These are phyloP conservation scores for Acanthamoeba lenticulata DNA, from an alignment of 208 protist species.

Conservation along the genomic window DNA sequence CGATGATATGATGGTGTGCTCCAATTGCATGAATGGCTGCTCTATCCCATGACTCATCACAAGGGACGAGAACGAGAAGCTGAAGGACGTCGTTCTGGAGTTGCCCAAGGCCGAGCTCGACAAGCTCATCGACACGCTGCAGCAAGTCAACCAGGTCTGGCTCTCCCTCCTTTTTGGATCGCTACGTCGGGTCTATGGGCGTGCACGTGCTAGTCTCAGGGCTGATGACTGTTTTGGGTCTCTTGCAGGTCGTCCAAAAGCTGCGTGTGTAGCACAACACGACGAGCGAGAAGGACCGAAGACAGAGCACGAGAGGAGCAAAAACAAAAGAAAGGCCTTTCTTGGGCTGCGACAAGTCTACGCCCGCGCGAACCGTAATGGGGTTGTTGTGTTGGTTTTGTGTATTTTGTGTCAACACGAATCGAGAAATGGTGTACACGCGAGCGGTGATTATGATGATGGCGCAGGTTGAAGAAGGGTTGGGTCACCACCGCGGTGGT, in stretches of 20 bases:
- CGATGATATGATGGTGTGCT: too few species aligned
- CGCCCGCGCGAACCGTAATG: too few species aligned
- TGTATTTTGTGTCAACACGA: too few species aligned
- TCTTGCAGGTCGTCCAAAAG: slow-evolving; percentile 5
- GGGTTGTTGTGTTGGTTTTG: too few species aligned
- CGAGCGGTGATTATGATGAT: too few species aligned
- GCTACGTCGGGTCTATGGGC: not conserved
- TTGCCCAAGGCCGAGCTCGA: not conserved
- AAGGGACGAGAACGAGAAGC: slow-evolving; percentile 23
- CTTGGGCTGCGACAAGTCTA: too few species aligned
- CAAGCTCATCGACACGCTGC: not conserved
- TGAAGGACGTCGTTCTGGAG: not conserved
- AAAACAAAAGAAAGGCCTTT: too few species aligned
- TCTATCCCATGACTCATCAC: not conserved
- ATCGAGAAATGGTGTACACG: too few species aligned
- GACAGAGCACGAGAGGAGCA: not conserved
- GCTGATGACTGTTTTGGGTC: too few species aligned
- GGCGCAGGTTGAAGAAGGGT: too few species aligned
- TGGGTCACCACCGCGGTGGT: too few species aligned
- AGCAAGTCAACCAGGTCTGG: slow-evolving; percentile 9
- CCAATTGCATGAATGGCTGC: not conserved
- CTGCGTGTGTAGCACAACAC: not conserved
- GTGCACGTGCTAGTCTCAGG: too few species aligned
- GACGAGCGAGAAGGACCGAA: not conserved
- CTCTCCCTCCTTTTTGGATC: not conserved